Base-by-base conservation (phyloP, 352 stramenopile genomes). In the Pythium brachiatum region DNA sequence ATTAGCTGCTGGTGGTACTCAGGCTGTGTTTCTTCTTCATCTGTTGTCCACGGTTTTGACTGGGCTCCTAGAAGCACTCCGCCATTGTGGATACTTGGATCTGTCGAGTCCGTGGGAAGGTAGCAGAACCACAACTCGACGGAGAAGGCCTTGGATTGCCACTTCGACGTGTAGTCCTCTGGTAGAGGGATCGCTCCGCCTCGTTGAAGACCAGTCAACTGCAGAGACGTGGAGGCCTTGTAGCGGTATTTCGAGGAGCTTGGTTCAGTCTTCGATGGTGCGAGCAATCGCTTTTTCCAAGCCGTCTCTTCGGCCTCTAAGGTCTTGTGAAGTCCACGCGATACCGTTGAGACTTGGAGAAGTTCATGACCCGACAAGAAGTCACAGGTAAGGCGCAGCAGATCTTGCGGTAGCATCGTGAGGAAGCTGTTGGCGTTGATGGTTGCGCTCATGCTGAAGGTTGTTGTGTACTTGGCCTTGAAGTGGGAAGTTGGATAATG, bases 1-100 rank as follows among this genome's bases (percentile, higher is more conserved):
- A 75, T 66, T 25, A 78, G 78, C 62, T 83, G 74, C 31, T 78
- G 69, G 47, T 83, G 72, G 56, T 74, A 81, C 48, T 81, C 18
- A 15, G 75, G 68, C 61, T 66, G 76, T 11, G 66, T 60, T 20
- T 13, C 21, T 39, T 50, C 52, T 58, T 15, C 53, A 34, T 53
- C 46, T 7, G 54, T 27, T 5, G 54, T 64, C 38, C 27, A 61
- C 3, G 67, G 36, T 7, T 66, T 68, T 2, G 77, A 86, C 36
- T 86, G 75, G 9, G 72, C 63, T 7, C 75, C 70, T 13, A 83
- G 74, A 36, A 83, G 59, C 2, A 86, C 53, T 0, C 73, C 73
- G 7, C 73, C 75, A 3, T 46, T 21, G 39, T 72, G 50, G 27
- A 26, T 5, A 7, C 15, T 47, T 12, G 46, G 7, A 11, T 51